phyloP scores from a whole-genome alignment of 2,329 filamentous ascomycete species.

The Penicillium griseofulvum region DNA sequence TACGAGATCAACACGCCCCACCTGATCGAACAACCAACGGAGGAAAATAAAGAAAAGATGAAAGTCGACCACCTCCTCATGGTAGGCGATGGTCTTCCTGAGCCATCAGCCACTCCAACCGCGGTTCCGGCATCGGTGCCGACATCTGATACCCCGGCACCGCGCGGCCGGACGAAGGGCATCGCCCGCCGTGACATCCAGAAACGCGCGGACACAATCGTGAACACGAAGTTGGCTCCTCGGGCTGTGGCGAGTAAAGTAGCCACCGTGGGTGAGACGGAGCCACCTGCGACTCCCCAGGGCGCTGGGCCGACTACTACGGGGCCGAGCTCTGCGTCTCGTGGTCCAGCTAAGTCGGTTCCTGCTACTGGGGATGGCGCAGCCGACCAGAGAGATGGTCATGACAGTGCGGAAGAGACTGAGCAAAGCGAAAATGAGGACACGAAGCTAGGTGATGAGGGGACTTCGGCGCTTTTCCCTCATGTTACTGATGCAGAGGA shows the following conservation, averaged over 20 bases:
- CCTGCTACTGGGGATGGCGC: background rate
- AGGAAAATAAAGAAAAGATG: constrained; percentile 49
- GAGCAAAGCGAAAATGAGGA: constrained; percentile 62
- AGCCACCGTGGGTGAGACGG: constrained; percentile 23
- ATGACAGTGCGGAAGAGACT: constrained; percentile 67
- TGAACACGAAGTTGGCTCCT: constrained; percentile 39
- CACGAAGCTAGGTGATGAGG: constrained; percentile 31
- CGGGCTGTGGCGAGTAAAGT: constrained; percentile 27
- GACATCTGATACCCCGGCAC: constrained; percentile 35
- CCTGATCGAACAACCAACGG: constrained; percentile 40
- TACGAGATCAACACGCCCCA: constrained; percentile 41
- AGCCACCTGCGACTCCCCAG: constrained; percentile 16
- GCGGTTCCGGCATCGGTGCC: constrained; percentile 27
- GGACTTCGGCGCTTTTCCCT: constrained; percentile 13
- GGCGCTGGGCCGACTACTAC: constrained; percentile 7
- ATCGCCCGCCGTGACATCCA: constrained; percentile 60
- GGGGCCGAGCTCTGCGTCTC: constrained; percentile 51
- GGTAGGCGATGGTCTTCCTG: constrained; percentile 33
- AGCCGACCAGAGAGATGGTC: constrained; percentile 33
- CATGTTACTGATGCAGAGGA: constrained; percentile 24
- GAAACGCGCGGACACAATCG: constrained; percentile 57
- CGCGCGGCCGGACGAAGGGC: constrained; percentile 52
- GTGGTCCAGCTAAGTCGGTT: constrained; percentile 8
- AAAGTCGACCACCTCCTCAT: constrained; percentile 49
- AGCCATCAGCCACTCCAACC: constrained; percentile 26